A percentile compares a stretch with the other conserved stretches of the same genome.
Conservation (phyloP, 805 yeast species). For the Hermanozyma aechmeae region DNA sequence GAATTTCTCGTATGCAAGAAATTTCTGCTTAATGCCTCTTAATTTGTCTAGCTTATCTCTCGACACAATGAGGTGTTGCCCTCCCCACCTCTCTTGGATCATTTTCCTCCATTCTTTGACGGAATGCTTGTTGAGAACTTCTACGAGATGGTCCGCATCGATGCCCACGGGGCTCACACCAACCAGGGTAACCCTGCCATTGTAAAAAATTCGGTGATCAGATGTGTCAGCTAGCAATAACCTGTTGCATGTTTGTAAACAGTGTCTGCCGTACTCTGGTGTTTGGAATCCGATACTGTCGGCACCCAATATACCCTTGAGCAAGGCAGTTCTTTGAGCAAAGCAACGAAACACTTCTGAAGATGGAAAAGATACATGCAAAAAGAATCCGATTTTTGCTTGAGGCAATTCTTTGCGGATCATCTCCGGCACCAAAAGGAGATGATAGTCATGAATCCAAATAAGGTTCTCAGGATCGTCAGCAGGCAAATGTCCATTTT, state of each 20-base stretch:
- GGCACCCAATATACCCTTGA: slow-evolving; percentile 83
- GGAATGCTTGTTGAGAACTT: slow-evolving; percentile 34
- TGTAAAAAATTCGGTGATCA: slow-evolving; percentile 48
- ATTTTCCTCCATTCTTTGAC: slow-evolving; percentile 59
- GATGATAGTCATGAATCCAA: slow-evolving; percentile 94
- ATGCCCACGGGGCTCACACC: slow-evolving; percentile 70
- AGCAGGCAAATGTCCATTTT: slow-evolving; percentile 39
- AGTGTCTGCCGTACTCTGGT: slow-evolving; percentile 88
- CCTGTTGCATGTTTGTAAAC: slow-evolving; percentile 81
- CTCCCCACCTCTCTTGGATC: slow-evolving; percentile 72
- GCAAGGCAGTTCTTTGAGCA: slow-evolving; percentile 71
- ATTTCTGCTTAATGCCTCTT: slow-evolving; percentile 81
- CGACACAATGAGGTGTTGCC: slow-evolving; percentile 64
- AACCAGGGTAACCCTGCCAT: slow-evolving; percentile 48
- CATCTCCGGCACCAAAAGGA: slow-evolving; percentile 79
- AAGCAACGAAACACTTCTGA: slow-evolving; percentile 91
- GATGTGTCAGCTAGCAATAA: slow-evolving; percentile 77
- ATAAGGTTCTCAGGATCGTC: slow-evolving; percentile 49
- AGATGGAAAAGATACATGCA: slow-evolving; percentile 93
- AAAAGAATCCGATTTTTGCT: slow-evolving; percentile 84
- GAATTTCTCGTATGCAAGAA: slow-evolving; percentile 79
- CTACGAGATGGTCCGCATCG: slow-evolving; percentile 50
- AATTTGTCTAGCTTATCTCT: slow-evolving; percentile 84
- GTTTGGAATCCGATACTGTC: slow-evolving; percentile 86
- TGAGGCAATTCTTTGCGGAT: slow-evolving; percentile 64